phyloP scores from a whole-genome alignment of 352 stramenopile genomes.

The Globisporangium iwayamae region DNA sequence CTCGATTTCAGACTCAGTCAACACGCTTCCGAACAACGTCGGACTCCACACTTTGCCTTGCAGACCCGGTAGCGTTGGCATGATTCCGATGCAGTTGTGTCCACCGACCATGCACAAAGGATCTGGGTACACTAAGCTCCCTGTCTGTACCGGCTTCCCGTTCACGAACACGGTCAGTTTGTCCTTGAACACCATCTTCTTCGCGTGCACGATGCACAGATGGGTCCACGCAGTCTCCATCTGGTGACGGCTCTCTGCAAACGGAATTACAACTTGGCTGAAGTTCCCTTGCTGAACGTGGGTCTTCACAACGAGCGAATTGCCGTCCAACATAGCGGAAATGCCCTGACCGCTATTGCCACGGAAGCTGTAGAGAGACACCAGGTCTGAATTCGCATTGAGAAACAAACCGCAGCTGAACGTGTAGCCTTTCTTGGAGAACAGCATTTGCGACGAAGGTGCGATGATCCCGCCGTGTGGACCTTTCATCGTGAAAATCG shows the following conservation, averaged over 20 bases:
- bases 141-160: conserved; percentile 49
- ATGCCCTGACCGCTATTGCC: conserved; percentile 73
- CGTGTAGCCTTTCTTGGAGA: conserved; percentile 77
- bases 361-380: conserved; percentile 73
- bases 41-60: conserved; percentile 75
- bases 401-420: conserved; percentile 64
- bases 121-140: conserved; percentile 72
- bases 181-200: conserved; percentile 90
- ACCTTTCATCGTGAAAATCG: conserved; percentile 71
- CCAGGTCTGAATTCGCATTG: conserved; percentile 23
- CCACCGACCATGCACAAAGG: conserved; percentile 60
- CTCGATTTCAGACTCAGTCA: conserved; percentile 64
- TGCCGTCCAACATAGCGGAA: conserved; percentile 48
- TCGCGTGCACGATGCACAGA: conserved; percentile 75
- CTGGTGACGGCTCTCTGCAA: conserved; percentile 36
- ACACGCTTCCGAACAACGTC: conserved; percentile 63
- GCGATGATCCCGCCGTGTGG: conserved; percentile 60
- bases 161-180: conserved; percentile 77
- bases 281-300: conserved; percentile 36
- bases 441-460: conserved; percentile 46
- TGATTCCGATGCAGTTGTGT: conserved; percentile 68
- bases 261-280: conserved; percentile 56
- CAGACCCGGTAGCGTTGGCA: conserved; percentile 40
- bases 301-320: conserved; percentile 55
- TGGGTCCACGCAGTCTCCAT: conserved; percentile 69